Conservation (phyloP, 768 basidiomycete genomes). For the Leccinum imitatum region DNA sequence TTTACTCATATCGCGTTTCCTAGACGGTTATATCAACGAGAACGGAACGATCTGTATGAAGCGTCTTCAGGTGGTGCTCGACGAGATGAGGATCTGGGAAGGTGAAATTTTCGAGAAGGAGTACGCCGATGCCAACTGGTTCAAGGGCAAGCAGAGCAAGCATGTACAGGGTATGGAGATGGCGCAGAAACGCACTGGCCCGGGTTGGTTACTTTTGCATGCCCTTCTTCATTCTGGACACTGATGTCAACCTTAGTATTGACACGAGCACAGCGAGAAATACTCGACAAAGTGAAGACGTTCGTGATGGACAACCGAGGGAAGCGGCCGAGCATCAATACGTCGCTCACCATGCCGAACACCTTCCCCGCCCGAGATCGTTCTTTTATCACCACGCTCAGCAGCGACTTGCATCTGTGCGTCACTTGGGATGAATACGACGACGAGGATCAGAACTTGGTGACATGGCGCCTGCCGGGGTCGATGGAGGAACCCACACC, state of each 20-base stretch:
- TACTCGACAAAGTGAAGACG: conserved; percentile 75
- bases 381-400: conserved; percentile 73
- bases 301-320: conserved; percentile 60
- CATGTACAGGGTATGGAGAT: conserved; percentile 65
- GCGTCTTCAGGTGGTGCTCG: conserved; percentile 81
- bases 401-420: conserved; percentile 72
- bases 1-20: conserved; percentile 2
- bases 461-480: conserved; percentile 64
- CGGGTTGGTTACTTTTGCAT: conserved; percentile 50
- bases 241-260: conserved; percentile 46
- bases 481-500: conserved; percentile 36
- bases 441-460: conserved; percentile 74
- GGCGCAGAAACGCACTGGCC: conserved; percentile 53
- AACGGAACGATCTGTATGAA: conserved; percentile 76
- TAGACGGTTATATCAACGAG: conserved; percentile 94
- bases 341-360: conserved; percentile 69
- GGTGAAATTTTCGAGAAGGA: conserved; percentile 90
- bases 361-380: conserved; percentile 78
- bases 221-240: not conserved
- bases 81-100: conserved; percentile 89
- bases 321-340: conserved; percentile 28
- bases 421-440: conserved; percentile 95
- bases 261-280: conserved; percentile 67
- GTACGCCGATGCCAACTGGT: conserved; percentile 87
- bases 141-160: conserved; percentile 88